phyloP scores from a whole-genome alignment of 2,329 filamentous ascomycete species.

The Hypoxylon sp. region DNA sequence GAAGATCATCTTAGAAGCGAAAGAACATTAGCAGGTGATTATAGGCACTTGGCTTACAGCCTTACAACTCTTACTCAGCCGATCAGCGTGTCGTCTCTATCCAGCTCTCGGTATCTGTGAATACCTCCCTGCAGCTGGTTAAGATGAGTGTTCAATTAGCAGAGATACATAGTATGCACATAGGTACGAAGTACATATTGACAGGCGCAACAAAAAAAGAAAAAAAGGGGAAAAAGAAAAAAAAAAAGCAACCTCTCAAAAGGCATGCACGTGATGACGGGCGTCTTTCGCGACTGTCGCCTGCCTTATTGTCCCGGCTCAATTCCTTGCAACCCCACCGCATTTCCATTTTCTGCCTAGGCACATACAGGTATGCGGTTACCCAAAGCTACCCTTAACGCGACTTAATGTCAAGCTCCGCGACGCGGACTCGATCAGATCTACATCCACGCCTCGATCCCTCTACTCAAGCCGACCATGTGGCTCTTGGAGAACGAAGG shows the following conservation, averaged over 20 bases:
- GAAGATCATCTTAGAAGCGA: neutral
- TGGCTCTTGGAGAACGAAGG: slow-evolving; percentile 64
- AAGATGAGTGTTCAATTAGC: too few species aligned
- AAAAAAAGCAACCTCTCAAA: too few species aligned
- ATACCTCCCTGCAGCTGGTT: too few species aligned
- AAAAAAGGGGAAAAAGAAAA: too few species aligned
- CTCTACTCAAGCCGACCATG: slow-evolving; percentile 49
- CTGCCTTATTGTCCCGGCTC: slow-evolving; percentile 2
- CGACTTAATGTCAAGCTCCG: slow-evolving; percentile 1
- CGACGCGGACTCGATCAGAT: slow-evolving; percentile 3
- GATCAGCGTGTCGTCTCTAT: too few species aligned
- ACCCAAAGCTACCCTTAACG: too few species aligned
- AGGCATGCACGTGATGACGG: slow-evolving; percentile 36
- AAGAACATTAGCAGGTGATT: neutral
- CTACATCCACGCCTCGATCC: neutral
- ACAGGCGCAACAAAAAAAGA: too few species aligned
- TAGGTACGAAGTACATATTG: too few species aligned
- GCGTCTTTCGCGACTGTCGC: slow-evolving; percentile 31
- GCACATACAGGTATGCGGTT: too few species aligned
- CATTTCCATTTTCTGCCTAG: neutral
- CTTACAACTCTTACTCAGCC: too few species aligned
- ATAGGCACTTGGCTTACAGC: too few species aligned
- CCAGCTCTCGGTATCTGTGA: too few species aligned
- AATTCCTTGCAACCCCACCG: slow-evolving; percentile 11
- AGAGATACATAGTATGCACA: neutral